These are phyloP conservation scores for Paramarasmius palmivorus DNA, from an alignment of 1,284 basidiomycete genomes.

Conservation along the genomic window DNA sequence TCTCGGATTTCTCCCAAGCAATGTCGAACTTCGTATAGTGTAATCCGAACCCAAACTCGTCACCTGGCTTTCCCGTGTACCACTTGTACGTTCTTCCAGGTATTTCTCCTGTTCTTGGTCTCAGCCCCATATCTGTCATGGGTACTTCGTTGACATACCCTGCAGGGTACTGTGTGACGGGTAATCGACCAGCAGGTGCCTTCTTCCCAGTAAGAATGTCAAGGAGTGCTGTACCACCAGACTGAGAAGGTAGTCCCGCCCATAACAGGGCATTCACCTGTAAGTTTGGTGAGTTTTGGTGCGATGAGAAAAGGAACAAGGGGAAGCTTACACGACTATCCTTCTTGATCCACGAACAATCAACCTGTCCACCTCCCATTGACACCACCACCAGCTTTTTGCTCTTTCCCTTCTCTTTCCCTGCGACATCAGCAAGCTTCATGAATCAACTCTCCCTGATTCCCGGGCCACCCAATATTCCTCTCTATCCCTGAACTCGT, in stretches of 20 bases:
- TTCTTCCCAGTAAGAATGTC: constrained; percentile 50
- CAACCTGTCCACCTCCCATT: constrained; percentile 58
- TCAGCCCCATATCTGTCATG: constrained; percentile 60
- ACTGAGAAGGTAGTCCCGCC: constrained; percentile 57
- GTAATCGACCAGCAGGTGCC: constrained; percentile 54
- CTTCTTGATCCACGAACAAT: constrained; percentile 44
- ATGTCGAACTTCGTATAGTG: constrained; percentile 53
- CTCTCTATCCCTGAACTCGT: constrained; percentile 49
- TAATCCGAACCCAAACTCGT: constrained; percentile 51
- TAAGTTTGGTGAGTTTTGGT: neutral
- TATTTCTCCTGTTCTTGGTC: constrained; percentile 40
- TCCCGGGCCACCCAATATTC: constrained; percentile 56
- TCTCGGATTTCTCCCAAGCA: constrained; percentile 28
- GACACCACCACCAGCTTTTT: constrained; percentile 56
- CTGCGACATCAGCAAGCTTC: constrained; percentile 42
- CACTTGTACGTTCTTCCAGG: constrained; percentile 61
- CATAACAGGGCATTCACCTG: constrained; percentile 56
- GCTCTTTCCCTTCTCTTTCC: too few species aligned
- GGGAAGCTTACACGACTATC: constrained; percentile 37
- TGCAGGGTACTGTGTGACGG: constrained; percentile 54
- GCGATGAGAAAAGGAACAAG: neutral
- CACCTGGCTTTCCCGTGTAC: constrained; percentile 52
- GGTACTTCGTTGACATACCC: constrained; percentile 46
- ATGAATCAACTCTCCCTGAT: constrained; percentile 50
- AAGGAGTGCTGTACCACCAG: constrained; percentile 50